Evolutionary conservation across 2,329 filamentous ascomycete genomes (phyloP), one percentile per base, ranked within the genome.

Genomic region (Meredithiella fracta): DNA sequence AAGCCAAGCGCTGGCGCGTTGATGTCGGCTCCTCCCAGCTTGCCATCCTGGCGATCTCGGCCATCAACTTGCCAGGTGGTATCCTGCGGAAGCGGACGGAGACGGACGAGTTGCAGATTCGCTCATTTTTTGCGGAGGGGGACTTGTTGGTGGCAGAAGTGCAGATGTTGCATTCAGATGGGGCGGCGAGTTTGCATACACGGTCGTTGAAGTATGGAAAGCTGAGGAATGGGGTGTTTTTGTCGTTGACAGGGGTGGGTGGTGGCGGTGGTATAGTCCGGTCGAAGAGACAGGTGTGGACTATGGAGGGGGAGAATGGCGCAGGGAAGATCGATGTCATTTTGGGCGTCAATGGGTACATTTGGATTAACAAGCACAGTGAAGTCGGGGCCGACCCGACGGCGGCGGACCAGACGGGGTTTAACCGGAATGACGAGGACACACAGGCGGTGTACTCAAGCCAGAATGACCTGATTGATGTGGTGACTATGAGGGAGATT

Each of bases 31-130:
- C 87, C 23, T 83, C 88, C 0, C 80, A 94, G 64, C 82, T 96
- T 4, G 91, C 92, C 2, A 78, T 83, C 50, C 76, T 98, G 8
- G 87, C 89, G 17, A 80, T 98, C 47, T 86, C 82, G 55, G 85
- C 85, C 59, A 97, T 98, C 70, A 98, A 98, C 67, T 73, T 98
- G 1, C 92, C 92, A 0, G 92, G 92, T 57, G 92, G 92, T 34
- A 94, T 95, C 61, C 74, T 96, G 63, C 80, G 92, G 58, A 86
- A 91, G 66, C 78, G 92, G 61, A 98, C 92, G 26, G 90, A 91
- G 64, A 94, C 92, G 15, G 92, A 98, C 68, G 92, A 97, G 72
- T 76, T 98, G 64, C 92, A 97, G 70, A 97, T 98, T 69, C 81
- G 92, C 53, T 87, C 82, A n/a, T 98, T 96, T 70, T 97, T 98